Base-by-base conservation (phyloP, 176 grass and related monocot species). In the Guadua angustifolia region DNA sequence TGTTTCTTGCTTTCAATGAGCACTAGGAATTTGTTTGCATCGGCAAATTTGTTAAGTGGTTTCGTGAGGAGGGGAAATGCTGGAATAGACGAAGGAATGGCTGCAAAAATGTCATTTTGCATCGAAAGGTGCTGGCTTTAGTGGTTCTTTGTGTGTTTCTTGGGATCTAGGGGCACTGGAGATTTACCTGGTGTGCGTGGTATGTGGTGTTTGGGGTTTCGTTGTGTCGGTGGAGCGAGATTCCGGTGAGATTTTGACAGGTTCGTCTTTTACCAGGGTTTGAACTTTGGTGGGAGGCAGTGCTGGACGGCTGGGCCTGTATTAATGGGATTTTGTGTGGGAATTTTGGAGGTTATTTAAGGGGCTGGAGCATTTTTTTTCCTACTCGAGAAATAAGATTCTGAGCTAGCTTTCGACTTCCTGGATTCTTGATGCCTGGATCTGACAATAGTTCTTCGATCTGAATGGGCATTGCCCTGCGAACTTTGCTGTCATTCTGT, bases 171-270 rank as follows among this genome's bases (percentile, higher is more conserved):
- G 73, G 21, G 39, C 8, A 10, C 59, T 13, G 3, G 79, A 59
- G 40, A 15, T 64, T 45, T 69, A 15, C 17, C 68, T 0, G 21
- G 21, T 76, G 45, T 21, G 51, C 19, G 66, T 24, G 36, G 56
- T 74, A 72, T 82, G 83, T 59, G 46, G 57, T 19, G 19, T 38
- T 44, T 35, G 21, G 21, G 61, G 39, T 82, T 22, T 1, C 66
- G 21, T 16, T 50, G 73, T 86, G 88, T 86, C 83, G 88, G 88
- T 86, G 83, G 88, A 66, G 83, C 65, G 6, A 50, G 73, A 58
- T 25, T 70, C 21, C 38, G 55, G 11, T 25, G 88, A 47, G 83
- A 82, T 86, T 89, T 73, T 62, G 66, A 14, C 73, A 73, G 69
- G 74, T 82, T 78, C 58, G 79, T 86, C 38, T 49, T 49, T 35